Conservation (phyloP, 257 asterid species). For the Linaria vulgaris region DNA sequence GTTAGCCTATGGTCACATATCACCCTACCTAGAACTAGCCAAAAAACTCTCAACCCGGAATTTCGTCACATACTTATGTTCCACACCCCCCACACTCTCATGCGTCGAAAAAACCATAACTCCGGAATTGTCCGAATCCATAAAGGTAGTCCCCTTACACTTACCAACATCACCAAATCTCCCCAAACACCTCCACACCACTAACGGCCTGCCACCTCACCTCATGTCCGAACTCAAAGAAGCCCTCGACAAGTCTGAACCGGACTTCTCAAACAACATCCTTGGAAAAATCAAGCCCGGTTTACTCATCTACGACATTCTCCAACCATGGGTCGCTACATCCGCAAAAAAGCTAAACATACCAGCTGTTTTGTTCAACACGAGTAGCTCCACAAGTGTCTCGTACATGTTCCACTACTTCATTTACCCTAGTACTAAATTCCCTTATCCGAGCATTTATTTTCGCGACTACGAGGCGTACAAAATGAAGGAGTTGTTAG, state of each 20-base stretch:
- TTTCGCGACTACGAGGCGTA: constrained; percentile 30
- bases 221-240: constrained; percentile 40
- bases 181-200: constrained; percentile 40
- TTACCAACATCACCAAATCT: constrained; percentile 28
- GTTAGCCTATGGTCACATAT: constrained; percentile 51
- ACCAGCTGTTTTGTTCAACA: constrained; percentile 40
- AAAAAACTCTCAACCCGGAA: constrained; percentile 38
- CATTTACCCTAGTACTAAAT: constrained; percentile 13
- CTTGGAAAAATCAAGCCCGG: constrained; percentile 30
- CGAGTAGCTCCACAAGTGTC: constrained; percentile 37
- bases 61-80: constrained; percentile 37
- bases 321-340: constrained; percentile 44
- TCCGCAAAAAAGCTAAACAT: constrained; percentile 27
- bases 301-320: constrained; percentile 36
- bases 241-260: constrained; percentile 27
- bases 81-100: constrained; percentile 40
- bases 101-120: constrained; percentile 31
- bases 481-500: constrained; percentile 5
- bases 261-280: constrained; percentile 21
- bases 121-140: constrained; percentile 4
- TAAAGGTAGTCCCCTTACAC: constrained; percentile 31
- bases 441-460: constrained; percentile 29
- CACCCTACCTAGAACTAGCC: constrained; percentile 50
- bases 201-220: constrained; percentile 46
- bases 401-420: constrained; percentile 40